Conservation (phyloP, 2,329 filamentous ascomycete genomes). For the Ascochyta fabae region DNA sequence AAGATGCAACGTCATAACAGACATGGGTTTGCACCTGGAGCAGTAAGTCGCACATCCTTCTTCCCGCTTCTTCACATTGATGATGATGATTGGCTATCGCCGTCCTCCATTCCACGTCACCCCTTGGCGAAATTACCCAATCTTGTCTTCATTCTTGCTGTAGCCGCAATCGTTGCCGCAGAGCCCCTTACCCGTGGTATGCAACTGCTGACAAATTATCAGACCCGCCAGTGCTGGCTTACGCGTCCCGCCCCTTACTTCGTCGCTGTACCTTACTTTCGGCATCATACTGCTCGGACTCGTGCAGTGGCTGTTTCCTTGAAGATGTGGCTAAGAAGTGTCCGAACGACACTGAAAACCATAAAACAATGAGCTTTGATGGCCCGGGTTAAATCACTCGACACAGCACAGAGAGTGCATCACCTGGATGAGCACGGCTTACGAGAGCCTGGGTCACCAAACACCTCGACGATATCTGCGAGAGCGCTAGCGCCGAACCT, state of each 20-base stretch:
- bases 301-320: constrained; percentile 6
- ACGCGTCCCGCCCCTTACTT: constrained; percentile 6
- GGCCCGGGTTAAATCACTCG: too few relatives aligned
- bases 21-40: constrained; percentile 36
- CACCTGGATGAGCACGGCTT: too few relatives aligned
- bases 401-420: too few relatives aligned
- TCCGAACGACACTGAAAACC: neutral
- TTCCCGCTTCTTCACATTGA: neutral
- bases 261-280: constrained; percentile 3
- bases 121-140: neutral
- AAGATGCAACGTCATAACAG: constrained; percentile 33
- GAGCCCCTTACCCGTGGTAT: neutral
- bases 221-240: constrained; percentile 7
- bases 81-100: neutral
- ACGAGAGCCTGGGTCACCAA: too few relatives aligned
- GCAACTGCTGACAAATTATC: constrained; percentile 3
- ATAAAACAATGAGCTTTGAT: neutral
- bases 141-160: neutral
- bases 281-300: neutral
- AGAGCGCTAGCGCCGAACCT: too few relatives aligned
- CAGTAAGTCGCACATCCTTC: constrained; percentile 35
- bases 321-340: neutral
- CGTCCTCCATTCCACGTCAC: neutral
- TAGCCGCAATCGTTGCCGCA: neutral
- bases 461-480: too few relatives aligned